Base-by-base conservation (phyloP, 371 early-diverging fungal genomes). In the Mortierella sp. region DNA sequence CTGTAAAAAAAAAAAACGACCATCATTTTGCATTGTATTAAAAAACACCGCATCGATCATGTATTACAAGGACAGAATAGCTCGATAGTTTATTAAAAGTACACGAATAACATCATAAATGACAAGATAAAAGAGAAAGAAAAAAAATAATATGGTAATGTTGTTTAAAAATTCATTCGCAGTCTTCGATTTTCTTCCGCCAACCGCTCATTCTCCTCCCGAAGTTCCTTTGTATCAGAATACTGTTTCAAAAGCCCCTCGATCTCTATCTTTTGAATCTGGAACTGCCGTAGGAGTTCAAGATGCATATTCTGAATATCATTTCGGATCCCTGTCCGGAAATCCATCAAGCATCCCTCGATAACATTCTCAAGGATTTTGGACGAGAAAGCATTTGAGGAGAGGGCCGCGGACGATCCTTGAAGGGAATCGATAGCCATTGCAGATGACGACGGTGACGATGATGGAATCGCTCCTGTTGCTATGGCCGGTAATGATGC, bases 291-390 rank as follows among this genome's bases (percentile, higher is more conserved):
- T 59, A 91, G 47, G 51, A 92, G 62, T 55, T 91, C 93, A 54
- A 91, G 68, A 72, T 91, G 93, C 90, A 92, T 87, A 66, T 92
- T 88, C 51, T 88, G 89, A n/a, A 91, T 86, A 70, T 90, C 90
- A 18, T 70, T 80, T 35, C 86, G 84, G 52, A 91, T 63, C 62
- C 86, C 84, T 52, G 62, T 72, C 22, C 86, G 75, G 47, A 89
- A 87, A 12, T 89, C 90, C 62, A 79, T 77, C 70, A 91, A 47
- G 52, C 89, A 87, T 16, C 89, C 89, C 14, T 89, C 87, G 9
- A 92, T 74, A 2, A 88, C 86, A 22, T 78, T 83, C 66, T 88
- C 86, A 43, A 92, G 75, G 12, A 90, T 58, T 66, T 86, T 84
- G 26, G 83, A 73, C 30, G 83, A 83, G 72, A 88, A 83, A 1